Evolutionary conservation across 2,329 filamentous ascomycete genomes (phyloP).

Genomic region (Botrytis fabae): DNA sequence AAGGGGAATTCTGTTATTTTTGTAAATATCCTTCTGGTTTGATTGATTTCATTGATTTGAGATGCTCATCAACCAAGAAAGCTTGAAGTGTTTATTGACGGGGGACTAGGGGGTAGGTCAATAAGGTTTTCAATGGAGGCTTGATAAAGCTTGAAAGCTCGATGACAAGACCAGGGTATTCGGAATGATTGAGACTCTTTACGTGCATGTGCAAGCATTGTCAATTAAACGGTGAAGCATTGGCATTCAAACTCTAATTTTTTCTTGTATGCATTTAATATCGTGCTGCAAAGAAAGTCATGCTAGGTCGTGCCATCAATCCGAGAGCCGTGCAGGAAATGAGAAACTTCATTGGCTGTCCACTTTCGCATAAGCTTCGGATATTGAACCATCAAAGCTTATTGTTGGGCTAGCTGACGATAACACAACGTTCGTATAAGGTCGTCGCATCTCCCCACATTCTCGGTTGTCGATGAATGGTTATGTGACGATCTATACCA

Average conservation of each 20-base stretch:
- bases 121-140: background rate
- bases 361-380: background rate
- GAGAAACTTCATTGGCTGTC: background rate
- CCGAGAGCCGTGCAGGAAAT: background rate
- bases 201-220: background rate
- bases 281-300: background rate
- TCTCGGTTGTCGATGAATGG: background rate
- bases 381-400: background rate
- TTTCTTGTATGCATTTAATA: background rate
- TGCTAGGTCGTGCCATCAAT: background rate
- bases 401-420: background rate
- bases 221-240: background rate
- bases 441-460: background rate
- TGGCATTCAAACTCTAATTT: background rate
- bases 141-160: background rate
- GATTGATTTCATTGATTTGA: background rate
- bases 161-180: background rate
- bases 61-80: background rate
- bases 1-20: too few species aligned
- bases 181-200: background rate
- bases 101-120: background rate
- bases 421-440: too few species aligned
- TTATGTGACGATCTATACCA: background rate
- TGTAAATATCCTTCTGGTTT: too few species aligned
- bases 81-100: background rate